phyloP scores from a whole-genome alignment of 495 filamentous ascomycete genomes.

The Viridothelium virens region DNA sequence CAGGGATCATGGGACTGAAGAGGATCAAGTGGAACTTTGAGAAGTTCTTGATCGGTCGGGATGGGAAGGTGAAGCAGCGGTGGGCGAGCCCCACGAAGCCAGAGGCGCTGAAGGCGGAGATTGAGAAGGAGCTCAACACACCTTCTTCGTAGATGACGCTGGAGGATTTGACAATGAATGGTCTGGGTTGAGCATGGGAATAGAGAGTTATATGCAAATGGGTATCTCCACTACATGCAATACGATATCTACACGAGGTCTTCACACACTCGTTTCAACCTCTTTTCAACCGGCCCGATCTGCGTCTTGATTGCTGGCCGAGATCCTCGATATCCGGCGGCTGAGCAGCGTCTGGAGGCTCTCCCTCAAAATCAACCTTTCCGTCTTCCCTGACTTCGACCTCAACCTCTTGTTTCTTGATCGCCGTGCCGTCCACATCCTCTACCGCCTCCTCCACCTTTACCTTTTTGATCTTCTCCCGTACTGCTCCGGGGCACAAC shows the following conservation, averaged over 20 bases:
- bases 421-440: slow-evolving; percentile 12
- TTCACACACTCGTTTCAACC: background rate
- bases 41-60: slow-evolving; percentile 85
- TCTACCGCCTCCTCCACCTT: slow-evolving; percentile 25
- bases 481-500: slow-evolving; percentile 63
- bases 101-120: slow-evolving; percentile 60
- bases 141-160: background rate
- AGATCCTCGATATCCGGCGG: slow-evolving; percentile 28
- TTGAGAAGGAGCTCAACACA: slow-evolving; percentile 62
- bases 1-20: slow-evolving; percentile 79
- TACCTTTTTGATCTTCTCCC: slow-evolving; percentile 19
- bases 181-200: background rate
- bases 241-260: background rate
- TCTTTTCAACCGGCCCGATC: background rate
- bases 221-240: background rate
- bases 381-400: slow-evolving; percentile 15
- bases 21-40: slow-evolving; percentile 96
- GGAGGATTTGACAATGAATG: no score
- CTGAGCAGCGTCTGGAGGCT: background rate
- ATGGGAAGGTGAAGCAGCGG: slow-evolving; percentile 71
- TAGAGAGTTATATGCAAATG: background rate
- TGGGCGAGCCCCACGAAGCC: slow-evolving; percentile 87
- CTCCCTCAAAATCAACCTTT: background rate
- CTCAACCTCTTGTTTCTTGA: slow-evolving; percentile 14
- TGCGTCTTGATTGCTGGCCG: background rate